Base-by-base conservation (phyloP, 2,329 filamentous ascomycete species). In the Pseudogymnoascus sp. region DNA sequence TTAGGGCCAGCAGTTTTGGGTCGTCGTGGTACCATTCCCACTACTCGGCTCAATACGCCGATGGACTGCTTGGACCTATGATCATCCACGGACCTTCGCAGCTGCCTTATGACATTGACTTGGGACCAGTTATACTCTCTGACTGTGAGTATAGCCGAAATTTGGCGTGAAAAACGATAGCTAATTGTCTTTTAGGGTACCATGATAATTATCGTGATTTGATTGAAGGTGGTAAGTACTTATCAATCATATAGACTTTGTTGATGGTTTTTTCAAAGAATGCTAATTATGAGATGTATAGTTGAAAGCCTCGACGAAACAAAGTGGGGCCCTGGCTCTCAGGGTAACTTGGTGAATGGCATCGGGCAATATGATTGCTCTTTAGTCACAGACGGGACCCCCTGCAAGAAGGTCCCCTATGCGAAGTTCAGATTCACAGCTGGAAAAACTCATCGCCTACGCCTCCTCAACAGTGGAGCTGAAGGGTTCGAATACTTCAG, bases 11-110 rank as follows among this genome's bases (percentile, higher is more conserved):
- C 41, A 60, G 67, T 3, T 72, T 83, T 69, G 81, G 84, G 7
- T 74, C 78, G 0, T 75, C 75, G 2, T 85, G 81, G 81, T 86
- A 86, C 60, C 84, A 87, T 69, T 82, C 80, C 1, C 84, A 87
- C 68, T 82, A 82, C 65, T 75, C 74, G 43, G 69, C 72, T 18
- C 77, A 79, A 64, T 76, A 77, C 62, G 53, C 35, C 12, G 53
- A 57, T 68, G 86, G 86, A 0, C 72, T 87, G 0, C 75, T 82
- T 25, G 86, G 86, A 0, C 78, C 77, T 2, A 81, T 89, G 36
- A 72, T 87, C 20, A 83, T 87, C 66, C 77, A 86, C 60, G 85
- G 85, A 0, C 85, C 84, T 0, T 76, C 79, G 0, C 79, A 80
- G 2, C 75, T 78, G 15, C 43, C 83, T 66, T 87, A 87, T 66